Conservation (phyloP, 345 rosid species). For the Alliaria petiolata region DNA sequence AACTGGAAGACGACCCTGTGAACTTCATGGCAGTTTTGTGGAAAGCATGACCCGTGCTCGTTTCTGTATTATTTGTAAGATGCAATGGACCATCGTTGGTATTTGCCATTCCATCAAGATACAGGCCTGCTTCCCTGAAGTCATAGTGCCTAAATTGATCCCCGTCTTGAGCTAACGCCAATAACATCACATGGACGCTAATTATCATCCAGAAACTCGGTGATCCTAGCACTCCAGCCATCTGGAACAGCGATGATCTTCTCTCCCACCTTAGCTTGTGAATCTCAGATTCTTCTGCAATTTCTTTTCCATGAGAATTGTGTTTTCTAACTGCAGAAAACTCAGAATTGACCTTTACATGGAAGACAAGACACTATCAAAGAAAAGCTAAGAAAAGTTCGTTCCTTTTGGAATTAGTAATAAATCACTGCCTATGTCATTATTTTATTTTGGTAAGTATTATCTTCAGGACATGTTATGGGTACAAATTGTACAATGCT, state of each 20-base stretch:
- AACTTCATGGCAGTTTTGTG: constrained; percentile 18
- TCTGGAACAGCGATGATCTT: not conserved
- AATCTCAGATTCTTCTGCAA: not conserved
- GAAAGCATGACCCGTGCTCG: constrained; percentile 41
- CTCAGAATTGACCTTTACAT: constrained; percentile 11
- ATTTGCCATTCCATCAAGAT: constrained; percentile 28
- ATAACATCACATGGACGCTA: not conserved
- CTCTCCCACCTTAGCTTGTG: not conserved
- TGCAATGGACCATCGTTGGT: constrained; percentile 16
- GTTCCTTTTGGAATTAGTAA: not conserved
- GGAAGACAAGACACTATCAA: not conserved
- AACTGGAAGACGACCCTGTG: constrained; percentile 17
- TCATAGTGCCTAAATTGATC: not conserved
- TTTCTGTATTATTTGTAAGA: constrained; percentile 41
- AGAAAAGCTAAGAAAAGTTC: not conserved
- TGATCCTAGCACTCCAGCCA: constrained; percentile 17
- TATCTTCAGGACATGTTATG: not conserved
- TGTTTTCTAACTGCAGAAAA: too few species aligned
- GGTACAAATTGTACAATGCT: not conserved
- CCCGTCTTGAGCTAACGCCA: constrained; percentile 20
- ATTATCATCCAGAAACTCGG: not conserved
- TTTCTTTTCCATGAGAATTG: too few species aligned
- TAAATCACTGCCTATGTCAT: not conserved
- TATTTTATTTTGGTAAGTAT: not conserved
- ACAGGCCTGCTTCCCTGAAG: constrained; percentile 3